Conservation (phyloP, 495 filamentous ascomycete genomes). For the Hypoxylon fragiforme region DNA sequence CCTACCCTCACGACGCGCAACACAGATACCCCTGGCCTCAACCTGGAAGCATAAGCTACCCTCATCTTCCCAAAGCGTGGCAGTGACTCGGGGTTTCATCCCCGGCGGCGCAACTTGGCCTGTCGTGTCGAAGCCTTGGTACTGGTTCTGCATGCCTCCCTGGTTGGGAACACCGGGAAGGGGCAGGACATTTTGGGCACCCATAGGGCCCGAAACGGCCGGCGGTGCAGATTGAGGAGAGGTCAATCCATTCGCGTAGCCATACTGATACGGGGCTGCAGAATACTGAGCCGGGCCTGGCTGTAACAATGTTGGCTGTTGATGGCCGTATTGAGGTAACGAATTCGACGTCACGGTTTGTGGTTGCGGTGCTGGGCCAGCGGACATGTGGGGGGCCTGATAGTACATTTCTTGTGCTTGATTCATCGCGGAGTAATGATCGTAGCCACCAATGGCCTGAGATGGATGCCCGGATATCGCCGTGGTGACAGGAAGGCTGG, state of each 20-base stretch:
- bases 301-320: conserved; percentile 79
- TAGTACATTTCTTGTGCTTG: conserved; percentile 83
- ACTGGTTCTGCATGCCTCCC: conserved; percentile 54
- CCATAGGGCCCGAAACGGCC: conserved; percentile 70
- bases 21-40: conserved; percentile 93
- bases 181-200: conserved; percentile 62
- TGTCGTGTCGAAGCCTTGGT: conserved; percentile 77
- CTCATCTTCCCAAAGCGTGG: conserved; percentile 98
- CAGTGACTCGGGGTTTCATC: conserved; percentile 97
- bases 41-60: conserved; percentile 98
- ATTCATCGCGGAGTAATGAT: conserved; percentile 81
- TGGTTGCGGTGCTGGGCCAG: conserved; percentile 75
- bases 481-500: conserved; percentile 47
- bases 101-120: conserved; percentile 95
- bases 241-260: conserved; percentile 72
- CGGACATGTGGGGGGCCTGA: conserved; percentile 72
- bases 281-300: conserved; percentile 73
- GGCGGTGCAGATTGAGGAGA: conserved; percentile 73
- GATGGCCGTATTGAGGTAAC: conserved; percentile 72
- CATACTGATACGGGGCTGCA: conserved; percentile 69
- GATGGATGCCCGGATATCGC: conserved; percentile 44
- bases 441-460: conserved; percentile 53
- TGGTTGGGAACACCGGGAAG: conserved; percentile 63
- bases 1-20: conserved; percentile 91
- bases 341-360: conserved; percentile 79